Evolutionary conservation across 495 filamentous ascomycete species (phyloP), one percentile per base, ranked within the genome.

Genomic region (Aspergillus nidulans): DNA sequence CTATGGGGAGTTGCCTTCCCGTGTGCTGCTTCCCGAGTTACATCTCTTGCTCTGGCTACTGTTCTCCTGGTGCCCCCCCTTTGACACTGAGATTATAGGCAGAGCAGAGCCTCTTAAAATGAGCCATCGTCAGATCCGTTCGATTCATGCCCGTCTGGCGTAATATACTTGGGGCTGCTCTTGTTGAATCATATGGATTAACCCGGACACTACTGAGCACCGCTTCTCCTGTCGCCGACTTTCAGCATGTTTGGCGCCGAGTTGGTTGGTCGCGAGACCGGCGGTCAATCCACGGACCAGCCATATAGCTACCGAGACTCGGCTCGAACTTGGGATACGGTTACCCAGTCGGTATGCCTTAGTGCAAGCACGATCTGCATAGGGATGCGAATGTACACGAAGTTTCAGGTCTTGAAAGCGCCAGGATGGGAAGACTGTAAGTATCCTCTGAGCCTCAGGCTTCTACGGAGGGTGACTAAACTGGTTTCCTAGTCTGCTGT

Each of bases 341-440:
- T 68, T 38, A 63, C 60, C 25, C 58, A 60, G 26, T 59, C 53
- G 3, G 41, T 69, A 38, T 58, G 52, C 32, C 47, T 73, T 18
- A 44, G 63, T 6, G 39, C 69, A 13, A 59, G 54, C 16, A 66
- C 68, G 0, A 46, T 64, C 12, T 68, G 62, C 45, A 57, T 70
- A n/a, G 40, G 41, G 0, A 58, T 70, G 40, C 58, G 69, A 4
- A 32, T 61, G 23, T 73, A 66, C 46, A 54, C 59, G 6, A 64
- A 66, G 28, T 25, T 68, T 15, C 52, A 42, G 2, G 56, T 69
- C 39, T 63, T 55, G 19, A 53, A 49, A 32, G 19, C 59, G 13
- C 65, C 63, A 34, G 55, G 61, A 15, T 67, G 63, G 49, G 70
- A 73, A 58, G 70, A 73, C 42, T 67, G 65, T 70, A 62, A 41